Percentiles rank a stretch among this genome's conserved stretches.
Evolutionary conservation across 805 yeast species (phyloP).

Genomic region (Cyberlindnera mrakii): DNA sequence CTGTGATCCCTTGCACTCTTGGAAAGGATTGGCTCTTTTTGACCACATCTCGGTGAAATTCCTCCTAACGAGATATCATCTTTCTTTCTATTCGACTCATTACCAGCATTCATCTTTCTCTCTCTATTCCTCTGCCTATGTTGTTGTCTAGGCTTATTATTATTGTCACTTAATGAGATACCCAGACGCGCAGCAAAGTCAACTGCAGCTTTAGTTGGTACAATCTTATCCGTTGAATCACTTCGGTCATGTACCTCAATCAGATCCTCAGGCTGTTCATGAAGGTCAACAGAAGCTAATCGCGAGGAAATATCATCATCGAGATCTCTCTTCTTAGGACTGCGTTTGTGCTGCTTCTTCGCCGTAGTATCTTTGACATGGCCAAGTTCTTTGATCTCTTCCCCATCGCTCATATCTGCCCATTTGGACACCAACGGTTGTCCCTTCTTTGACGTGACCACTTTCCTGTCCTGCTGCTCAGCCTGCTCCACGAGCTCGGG

Average conservation of each 20-base stretch:
- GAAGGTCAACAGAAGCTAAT: too few species aligned
- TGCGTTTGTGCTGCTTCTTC: slow-evolving; percentile 1
- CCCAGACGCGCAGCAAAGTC: slow-evolving; percentile 22
- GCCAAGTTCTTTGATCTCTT: slow-evolving; percentile 7
- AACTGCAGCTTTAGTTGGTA: slow-evolving; percentile 17
- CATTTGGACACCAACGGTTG: slow-evolving; percentile 18
- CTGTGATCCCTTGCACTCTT: neutral
- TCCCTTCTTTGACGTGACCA: slow-evolving; percentile 14
- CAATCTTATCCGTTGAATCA: slow-evolving; percentile 8
- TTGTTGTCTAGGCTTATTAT: slow-evolving; percentile 2
- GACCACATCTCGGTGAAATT: neutral
- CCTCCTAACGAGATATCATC: neutral
- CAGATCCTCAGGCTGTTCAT: neutral
- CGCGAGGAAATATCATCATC: neutral
- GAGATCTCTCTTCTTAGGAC: neutral
- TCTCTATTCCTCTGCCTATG: slow-evolving; percentile 9
- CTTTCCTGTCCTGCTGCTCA: slow-evolving; percentile 12
- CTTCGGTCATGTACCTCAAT: slow-evolving; percentile 5
- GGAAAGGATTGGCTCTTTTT: neutral
- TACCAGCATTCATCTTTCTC: slow-evolving; percentile 3
- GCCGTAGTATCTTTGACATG: neutral
- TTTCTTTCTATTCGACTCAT: slow-evolving; percentile 12
- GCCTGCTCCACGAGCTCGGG: slow-evolving; percentile 14
- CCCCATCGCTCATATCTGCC: slow-evolving; percentile 15
- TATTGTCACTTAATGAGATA: slow-evolving; percentile 2